Conservation (phyloP, 306 rosid genomes). For the Fagus sylvatica region DNA sequence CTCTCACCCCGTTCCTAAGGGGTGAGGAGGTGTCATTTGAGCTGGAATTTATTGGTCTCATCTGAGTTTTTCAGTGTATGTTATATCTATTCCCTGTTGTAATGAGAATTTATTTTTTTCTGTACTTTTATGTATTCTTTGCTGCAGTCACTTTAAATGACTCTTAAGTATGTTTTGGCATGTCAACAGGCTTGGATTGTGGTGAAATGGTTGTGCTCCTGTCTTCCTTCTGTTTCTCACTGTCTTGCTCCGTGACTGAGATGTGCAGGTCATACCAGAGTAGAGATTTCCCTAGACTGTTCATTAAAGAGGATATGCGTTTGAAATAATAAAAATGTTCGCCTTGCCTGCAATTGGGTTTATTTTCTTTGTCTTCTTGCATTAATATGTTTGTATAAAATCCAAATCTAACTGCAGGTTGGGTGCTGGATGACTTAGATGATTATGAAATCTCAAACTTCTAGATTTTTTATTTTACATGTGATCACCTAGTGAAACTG, state of each 20-base stretch:
- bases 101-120: neutral
- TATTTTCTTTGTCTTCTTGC: slow-evolving; percentile 10
- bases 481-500: slow-evolving; percentile 8
- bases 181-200: slow-evolving; percentile 43
- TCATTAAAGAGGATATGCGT: slow-evolving; percentile 30
- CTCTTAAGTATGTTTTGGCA: slow-evolving; percentile 18
- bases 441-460: slow-evolving; percentile 8
- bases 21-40: too few species aligned
- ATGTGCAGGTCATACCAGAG: slow-evolving; percentile 22
- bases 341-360: slow-evolving; percentile 33
- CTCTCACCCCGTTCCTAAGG: too few species aligned
- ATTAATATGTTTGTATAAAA: slow-evolving; percentile 28
- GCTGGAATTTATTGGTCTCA: too few species aligned
- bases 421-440: slow-evolving; percentile 19
- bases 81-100: slow-evolving; percentile 13
- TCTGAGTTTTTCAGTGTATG: neutral
- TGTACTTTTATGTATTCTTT: neutral
- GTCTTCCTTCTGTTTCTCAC: slow-evolving; percentile 18
- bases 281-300: slow-evolving; percentile 23
- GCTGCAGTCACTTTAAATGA: slow-evolving; percentile 17
- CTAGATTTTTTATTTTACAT: slow-evolving; percentile 8
- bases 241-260: slow-evolving; percentile 19
- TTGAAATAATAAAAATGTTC: slow-evolving; percentile 44
- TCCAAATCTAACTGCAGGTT: slow-evolving; percentile 35
- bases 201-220: slow-evolving; percentile 22